Base-by-base conservation (phyloP, 495 filamentous ascomycete genomes). In the Aspergillus sparsus region DNA sequence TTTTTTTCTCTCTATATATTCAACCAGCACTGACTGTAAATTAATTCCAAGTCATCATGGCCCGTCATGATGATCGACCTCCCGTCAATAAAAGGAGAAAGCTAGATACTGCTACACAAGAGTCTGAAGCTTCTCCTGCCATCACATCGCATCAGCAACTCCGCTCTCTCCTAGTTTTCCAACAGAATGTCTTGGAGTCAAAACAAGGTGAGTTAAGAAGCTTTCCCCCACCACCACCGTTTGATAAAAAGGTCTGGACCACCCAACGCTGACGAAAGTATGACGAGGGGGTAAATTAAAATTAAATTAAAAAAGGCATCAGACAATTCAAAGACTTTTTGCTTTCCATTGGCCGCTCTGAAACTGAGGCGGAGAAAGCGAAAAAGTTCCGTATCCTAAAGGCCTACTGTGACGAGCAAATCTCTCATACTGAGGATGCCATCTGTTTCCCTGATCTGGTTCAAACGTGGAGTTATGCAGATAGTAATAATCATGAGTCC, bases 301-400 rank as follows among this genome's bases (percentile, higher is more conserved):
- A 27, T 27, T 27, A 27, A 27, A 27, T 27, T 27, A 1, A 46
- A 54, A 9, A 49, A 94, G 91, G 85, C 15, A 79, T 96, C 1
- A 82, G 85, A 58, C 86, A 82, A 31, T 89, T 97, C 74, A 94
- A 93, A 66, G 74, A 79, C 13, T 89, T 93, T 55, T 80, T 97
- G 18, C 80, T 87, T 49, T 80, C 79, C 21, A 86, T 93, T 37
- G 70, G 80, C 8, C 80, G 83, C 44, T 52, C 72, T 47, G 76
- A 80, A 54, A 78, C 82, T 39, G 75, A 81, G 60, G 67, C 66
- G 13, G 75, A 76, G 10, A 80, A 78, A 61, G 69, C 75, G 13
- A 71, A 81, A 60, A 83, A 82, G 66, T 74, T 80, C 62, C 71
- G 68, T 46, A 85, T 95, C 41, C 79, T 97, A 42, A 82, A 83